These are phyloP conservation scores for Diplodia intermedia DNA, from an alignment of 2,329 filamentous ascomycete genomes.

Conservation along the genomic window DNA sequence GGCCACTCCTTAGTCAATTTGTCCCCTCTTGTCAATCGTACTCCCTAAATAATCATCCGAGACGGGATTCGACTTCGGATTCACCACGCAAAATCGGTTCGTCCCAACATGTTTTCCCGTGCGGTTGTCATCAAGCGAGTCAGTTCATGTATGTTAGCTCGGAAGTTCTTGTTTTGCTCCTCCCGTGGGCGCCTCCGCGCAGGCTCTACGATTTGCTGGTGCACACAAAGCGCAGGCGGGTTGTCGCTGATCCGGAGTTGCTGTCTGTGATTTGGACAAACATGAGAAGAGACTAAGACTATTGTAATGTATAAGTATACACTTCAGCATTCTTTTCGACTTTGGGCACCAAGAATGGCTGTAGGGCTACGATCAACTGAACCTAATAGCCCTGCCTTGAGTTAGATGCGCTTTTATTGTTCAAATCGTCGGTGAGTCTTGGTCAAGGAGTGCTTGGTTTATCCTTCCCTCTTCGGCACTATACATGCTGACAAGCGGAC, in stretches of 20 bases:
- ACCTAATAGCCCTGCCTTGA: too few relatives aligned
- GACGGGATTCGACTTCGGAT: background rate
- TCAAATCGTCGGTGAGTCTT: too few relatives aligned
- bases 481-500: too few relatives aligned
- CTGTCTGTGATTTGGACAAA: background rate
- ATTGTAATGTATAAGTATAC: background rate
- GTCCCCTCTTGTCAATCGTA: background rate
- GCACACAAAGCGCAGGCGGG: background rate
- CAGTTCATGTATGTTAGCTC: background rate
- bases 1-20: constrained; percentile 15
- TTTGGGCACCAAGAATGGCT: too few relatives aligned
- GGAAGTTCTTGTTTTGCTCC: background rate
- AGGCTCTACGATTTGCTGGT: background rate
- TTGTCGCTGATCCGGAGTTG: background rate
- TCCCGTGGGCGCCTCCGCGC: background rate
- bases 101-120: background rate
- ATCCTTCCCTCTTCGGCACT: too few relatives aligned
- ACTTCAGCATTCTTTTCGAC: too few relatives aligned
- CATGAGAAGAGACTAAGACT: background rate
- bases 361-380: too few relatives aligned
- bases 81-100: background rate
- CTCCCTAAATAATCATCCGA: background rate
- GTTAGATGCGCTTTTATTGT: too few relatives aligned
- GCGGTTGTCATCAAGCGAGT: background rate
- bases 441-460: too few relatives aligned